Evolutionary conservation across 495 filamentous ascomycete species (phyloP), one percentile per base, ranked within the genome.

Genomic region (Trichocladium uniseriatum): DNA sequence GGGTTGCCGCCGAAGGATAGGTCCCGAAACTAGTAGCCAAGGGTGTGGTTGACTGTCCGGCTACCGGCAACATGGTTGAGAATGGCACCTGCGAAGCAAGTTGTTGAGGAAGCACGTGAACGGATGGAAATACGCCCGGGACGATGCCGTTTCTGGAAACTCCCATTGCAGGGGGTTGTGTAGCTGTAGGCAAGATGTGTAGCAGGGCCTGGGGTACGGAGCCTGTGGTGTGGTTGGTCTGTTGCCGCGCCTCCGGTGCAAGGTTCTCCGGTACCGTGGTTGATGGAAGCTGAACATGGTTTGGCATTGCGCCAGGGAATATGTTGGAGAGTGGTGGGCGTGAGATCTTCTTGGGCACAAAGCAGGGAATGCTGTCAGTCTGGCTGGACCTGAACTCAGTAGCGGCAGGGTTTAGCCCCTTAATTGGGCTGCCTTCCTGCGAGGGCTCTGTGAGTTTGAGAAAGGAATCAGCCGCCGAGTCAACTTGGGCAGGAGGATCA

Each of bases 391-490:
- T 60, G 43, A 65, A 65, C 44, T 65, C 58, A n/a, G 54, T 54
- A 2, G 63, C 58, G 11, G 58, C 45, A 29, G 63, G 63, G 29
- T 65, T 64, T 32, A 65, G 40, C 29, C 38, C 53, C 38, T 58
- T 59, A 11, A 43, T 44, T 7, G 45, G 28, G 19, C 19, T 21
- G 27, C 43, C 27, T 16, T 18, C 18, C 29, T 14, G 9, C 16
- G 28, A 43, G 7, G 15, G 19, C 24, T 48, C 41, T 29, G 49
- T 15, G 31, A 13, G 41, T 14, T 5, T 36, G 4, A 18, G 20
- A n/a, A 4, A 3, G 1, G 39, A 14, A 2, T 31, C 40, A 14
- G 6, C 24, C n/a, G 19, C 38, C 6, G 13, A 27, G 2, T 8
- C 19, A 10, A 10, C 18, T 3, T 18, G 14, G 20, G 14, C 16